Evolutionary conservation across 108 stramenopile genomes (phyloP).

Genomic region (Fistulifera pelliculosa): DNA sequence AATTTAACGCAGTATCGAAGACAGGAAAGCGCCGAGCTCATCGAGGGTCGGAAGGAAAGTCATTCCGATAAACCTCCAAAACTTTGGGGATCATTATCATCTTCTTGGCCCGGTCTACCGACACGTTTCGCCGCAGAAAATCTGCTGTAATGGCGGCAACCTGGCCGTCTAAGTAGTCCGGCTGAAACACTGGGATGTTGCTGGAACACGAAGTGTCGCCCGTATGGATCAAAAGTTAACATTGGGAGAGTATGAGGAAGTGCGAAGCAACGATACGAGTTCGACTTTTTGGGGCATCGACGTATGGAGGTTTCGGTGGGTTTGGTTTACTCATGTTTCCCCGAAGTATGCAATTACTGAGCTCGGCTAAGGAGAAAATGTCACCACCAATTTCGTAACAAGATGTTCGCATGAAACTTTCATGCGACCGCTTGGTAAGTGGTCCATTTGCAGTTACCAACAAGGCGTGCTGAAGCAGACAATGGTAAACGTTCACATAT

Average conservation of each 20-base stretch:
- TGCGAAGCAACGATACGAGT: slow-evolving; percentile 56
- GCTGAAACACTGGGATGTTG: slow-evolving; percentile 41
- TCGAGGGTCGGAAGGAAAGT: slow-evolving; percentile 56
- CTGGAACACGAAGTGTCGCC: slow-evolving; percentile 50
- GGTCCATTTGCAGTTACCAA: slow-evolving; percentile 80
- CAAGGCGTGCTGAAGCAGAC: slow-evolving; percentile 84
- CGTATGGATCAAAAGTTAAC: slow-evolving; percentile 74
- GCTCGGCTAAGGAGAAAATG: slow-evolving; percentile 91
- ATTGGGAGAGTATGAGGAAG: slow-evolving; percentile 55
- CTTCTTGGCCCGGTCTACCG: slow-evolving; percentile 47
- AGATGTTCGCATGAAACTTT: slow-evolving; percentile 66
- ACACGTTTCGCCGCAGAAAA: slow-evolving; percentile 53
- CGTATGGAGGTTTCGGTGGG: slow-evolving; percentile 52
- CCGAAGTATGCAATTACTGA: slow-evolving; percentile 82
- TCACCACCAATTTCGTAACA: slow-evolving; percentile 92
- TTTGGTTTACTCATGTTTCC: slow-evolving; percentile 65
- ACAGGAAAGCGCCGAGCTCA: slow-evolving; percentile 14
- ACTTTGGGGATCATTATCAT: slow-evolving; percentile 67
- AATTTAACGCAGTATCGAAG: slow-evolving; percentile 45
- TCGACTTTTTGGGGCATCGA: slow-evolving; percentile 67
- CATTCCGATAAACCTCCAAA: slow-evolving; percentile 71
- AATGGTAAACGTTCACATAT: slow-evolving; percentile 90
- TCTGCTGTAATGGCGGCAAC: slow-evolving; percentile 37
- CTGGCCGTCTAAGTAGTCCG: slow-evolving; percentile 58
- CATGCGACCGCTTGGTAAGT: slow-evolving; percentile 48